phyloP scores from a whole-genome alignment of 2,329 filamentous ascomycete species.

The Verticillium nubilum region DNA sequence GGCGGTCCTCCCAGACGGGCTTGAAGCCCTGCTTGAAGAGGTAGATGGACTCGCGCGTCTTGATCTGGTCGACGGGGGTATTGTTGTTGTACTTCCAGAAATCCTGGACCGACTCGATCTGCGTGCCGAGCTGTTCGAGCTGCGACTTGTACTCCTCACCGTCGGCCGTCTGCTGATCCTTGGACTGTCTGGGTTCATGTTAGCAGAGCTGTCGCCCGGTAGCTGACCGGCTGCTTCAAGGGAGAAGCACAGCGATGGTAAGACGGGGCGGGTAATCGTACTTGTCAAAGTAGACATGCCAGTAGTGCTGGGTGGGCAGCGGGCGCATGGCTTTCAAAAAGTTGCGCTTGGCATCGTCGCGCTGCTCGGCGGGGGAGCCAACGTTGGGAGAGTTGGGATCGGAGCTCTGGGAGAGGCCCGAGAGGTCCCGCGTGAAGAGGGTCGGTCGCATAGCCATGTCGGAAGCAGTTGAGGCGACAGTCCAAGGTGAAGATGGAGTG shows the following conservation, averaged over 20 bases:
- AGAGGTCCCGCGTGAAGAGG: constrained; percentile 59
- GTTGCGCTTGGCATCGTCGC: constrained; percentile 78
- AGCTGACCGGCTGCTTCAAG: neutral
- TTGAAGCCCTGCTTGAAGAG: constrained; percentile 74
- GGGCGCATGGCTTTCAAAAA: constrained; percentile 69
- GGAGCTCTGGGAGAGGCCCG: constrained; percentile 50
- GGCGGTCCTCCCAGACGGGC: constrained; percentile 78
- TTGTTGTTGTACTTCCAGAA: constrained; percentile 83
- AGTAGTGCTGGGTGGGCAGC: constrained; percentile 74
- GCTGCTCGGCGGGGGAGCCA: constrained; percentile 64
- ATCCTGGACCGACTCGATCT: constrained; percentile 77
- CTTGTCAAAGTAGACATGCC: constrained; percentile 66
- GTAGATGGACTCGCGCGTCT: constrained; percentile 72
- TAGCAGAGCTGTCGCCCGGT: neutral
- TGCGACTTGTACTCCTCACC: constrained; percentile 43
- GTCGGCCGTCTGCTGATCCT: constrained; percentile 36
- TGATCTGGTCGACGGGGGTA: constrained; percentile 69
- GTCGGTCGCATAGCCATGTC: constrained; percentile 52
- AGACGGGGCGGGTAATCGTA: too few relatives aligned
- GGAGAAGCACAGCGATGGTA: neutral
- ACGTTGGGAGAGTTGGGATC: constrained; percentile 52
- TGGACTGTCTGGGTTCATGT: constrained; percentile 29
- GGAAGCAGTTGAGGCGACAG: constrained; percentile 11
- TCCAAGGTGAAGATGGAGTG: neutral
- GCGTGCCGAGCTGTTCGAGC: constrained; percentile 56